Evolutionary conservation across 1,284 basidiomycete species (phyloP).

Genomic region (Moesziomyces globuligerus): DNA sequence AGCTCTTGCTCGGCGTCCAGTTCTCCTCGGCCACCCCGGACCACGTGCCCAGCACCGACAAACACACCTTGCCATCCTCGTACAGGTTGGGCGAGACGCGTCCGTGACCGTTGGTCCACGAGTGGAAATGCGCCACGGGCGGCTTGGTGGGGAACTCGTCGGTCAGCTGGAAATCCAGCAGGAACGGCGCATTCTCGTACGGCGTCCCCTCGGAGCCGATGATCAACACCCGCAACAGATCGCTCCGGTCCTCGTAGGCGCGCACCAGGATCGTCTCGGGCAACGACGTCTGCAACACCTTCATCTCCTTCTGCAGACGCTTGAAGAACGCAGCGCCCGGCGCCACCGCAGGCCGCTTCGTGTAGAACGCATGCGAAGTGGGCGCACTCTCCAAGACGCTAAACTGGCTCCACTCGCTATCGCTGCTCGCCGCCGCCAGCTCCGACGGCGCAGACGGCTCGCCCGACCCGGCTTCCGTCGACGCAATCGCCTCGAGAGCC

Average conservation of each 20-base stretch:
- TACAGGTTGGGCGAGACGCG: slow-evolving; percentile 81
- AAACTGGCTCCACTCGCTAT: slow-evolving; percentile 43
- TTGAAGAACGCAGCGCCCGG: slow-evolving; percentile 76
- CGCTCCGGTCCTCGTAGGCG: slow-evolving; percentile 77
- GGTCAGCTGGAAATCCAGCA: slow-evolving; percentile 90
- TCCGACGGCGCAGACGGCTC: slow-evolving; percentile 21
- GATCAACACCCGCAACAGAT: slow-evolving; percentile 86
- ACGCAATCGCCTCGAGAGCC: slow-evolving; percentile 18
- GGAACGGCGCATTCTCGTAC: slow-evolving; percentile 84
- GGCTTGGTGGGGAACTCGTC: slow-evolving; percentile 81
- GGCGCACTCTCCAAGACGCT: slow-evolving; percentile 52
- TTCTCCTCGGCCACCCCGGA: slow-evolving; percentile 71
- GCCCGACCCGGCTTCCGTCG: background rate
- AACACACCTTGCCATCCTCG: slow-evolving; percentile 92
- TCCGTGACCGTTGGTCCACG: slow-evolving; percentile 93
- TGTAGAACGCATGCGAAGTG: slow-evolving; percentile 43
- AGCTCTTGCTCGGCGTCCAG: slow-evolving; percentile 76
- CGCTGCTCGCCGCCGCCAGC: slow-evolving; percentile 17
- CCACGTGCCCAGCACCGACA: slow-evolving; percentile 92
- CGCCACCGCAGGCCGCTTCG: slow-evolving; percentile 10
- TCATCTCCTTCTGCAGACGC: slow-evolving; percentile 83
- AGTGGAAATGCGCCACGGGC: slow-evolving; percentile 87
- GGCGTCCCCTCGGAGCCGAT: slow-evolving; percentile 93
- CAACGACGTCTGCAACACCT: slow-evolving; percentile 79
- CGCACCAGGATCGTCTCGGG: slow-evolving; percentile 69